Evolutionary conservation across 2,329 filamentous ascomycete species (phyloP).

Genomic region (Penicillium sp.): DNA sequence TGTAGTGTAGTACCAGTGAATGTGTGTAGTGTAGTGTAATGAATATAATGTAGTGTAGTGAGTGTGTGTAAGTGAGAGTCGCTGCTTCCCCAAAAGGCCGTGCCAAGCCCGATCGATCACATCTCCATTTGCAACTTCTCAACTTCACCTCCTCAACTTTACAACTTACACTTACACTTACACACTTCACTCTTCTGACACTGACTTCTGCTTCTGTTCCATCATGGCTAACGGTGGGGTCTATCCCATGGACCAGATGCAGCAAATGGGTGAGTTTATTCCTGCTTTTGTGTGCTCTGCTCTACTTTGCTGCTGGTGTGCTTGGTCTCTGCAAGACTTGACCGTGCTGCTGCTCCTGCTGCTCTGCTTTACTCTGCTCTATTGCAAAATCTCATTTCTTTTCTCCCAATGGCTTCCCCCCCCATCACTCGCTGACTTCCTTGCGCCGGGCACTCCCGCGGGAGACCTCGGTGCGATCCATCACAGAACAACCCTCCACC

Average conservation of each 20-base stretch:
- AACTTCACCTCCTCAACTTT: neutral
- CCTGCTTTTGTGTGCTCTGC: neutral
- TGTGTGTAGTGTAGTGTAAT: too few species aligned
- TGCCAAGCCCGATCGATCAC: conserved; percentile 1
- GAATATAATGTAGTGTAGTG: neutral
- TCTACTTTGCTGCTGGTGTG: neutral
- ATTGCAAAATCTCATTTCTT: neutral
- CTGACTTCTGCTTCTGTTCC: conserved; percentile 6
- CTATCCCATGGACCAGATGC: conserved; percentile 31
- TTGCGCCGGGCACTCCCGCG: conserved; percentile 17
- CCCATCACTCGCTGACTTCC: conserved; percentile 17
- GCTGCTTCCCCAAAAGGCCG: too few species aligned
- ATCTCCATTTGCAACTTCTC: conserved; percentile 2
- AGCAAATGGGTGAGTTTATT: conserved; percentile 23
- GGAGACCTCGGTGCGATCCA: conserved; percentile 19
- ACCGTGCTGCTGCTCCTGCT: neutral
- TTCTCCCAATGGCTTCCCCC: too few species aligned
- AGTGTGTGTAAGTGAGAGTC: neutral
- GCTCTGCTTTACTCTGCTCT: neutral
- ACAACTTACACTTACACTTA: neutral
- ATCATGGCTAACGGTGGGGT: conserved; percentile 35
- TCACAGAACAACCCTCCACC: conserved; percentile 26
- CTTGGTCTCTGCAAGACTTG: too few species aligned
- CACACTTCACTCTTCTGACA: conserved; percentile 3
- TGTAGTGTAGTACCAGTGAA: too few species aligned